A percentile compares a stretch with the other conserved stretches of the same genome.
Evolutionary conservation across 768 basidiomycete genomes (phyloP).

Genomic region (Sporobolomyces pararoseus): DNA sequence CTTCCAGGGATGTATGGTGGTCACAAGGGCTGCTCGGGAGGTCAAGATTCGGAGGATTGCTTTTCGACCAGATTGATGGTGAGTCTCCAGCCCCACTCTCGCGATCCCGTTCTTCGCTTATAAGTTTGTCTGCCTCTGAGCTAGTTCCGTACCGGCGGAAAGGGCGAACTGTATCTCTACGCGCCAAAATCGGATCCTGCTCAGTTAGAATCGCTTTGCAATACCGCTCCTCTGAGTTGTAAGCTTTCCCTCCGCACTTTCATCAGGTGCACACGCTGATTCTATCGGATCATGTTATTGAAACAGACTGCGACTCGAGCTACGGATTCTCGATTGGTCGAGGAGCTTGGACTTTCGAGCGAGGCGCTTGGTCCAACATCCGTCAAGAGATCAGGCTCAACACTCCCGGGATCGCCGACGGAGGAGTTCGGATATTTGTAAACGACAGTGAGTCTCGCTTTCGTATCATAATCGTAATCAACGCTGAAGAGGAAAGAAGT

Average conservation of each 20-base stretch:
- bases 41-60: constrained; percentile 39
- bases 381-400: constrained; percentile 69
- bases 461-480: background rate
- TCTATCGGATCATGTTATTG: too few relatives aligned
- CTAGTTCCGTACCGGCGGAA: constrained; percentile 41
- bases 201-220: constrained; percentile 36
- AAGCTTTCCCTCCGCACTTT: background rate
- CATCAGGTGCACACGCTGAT: background rate
- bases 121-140: too few relatives aligned
- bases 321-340: constrained; percentile 58
- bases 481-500: too few relatives aligned
- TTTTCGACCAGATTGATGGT: constrained; percentile 44
- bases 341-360: constrained; percentile 62
- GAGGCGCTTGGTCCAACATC: constrained; percentile 65
- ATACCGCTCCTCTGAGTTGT: constrained; percentile 12
- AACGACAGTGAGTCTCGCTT: constrained; percentile 14
- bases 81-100: background rate
- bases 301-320: constrained; percentile 37
- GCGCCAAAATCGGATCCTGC: constrained; percentile 22
- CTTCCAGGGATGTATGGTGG: constrained; percentile 44
- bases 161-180: constrained; percentile 45
- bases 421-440: constrained; percentile 46
- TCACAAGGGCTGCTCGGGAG: constrained; percentile 41
- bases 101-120: background rate
- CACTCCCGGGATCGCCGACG: constrained; percentile 64